Evolutionary conservation across 257 asterid genomes (phyloP), one percentile per base, ranked within the genome.

Genomic region (Ballota nigra): DNA sequence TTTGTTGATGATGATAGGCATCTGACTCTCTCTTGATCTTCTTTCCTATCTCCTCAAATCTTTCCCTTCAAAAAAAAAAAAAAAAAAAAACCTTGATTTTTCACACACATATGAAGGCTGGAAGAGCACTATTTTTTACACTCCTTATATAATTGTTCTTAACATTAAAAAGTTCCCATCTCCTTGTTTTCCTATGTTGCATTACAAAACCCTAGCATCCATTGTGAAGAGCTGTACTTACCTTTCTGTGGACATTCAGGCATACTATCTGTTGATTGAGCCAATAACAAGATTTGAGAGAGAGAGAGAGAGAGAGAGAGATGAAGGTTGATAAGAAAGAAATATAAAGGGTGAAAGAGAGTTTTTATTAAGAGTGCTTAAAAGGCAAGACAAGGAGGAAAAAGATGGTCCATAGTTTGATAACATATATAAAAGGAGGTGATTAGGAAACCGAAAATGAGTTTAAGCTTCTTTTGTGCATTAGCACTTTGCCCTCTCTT

Each of bases 211-310:
- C 56, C 57, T 41, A 11, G 68, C 10, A 34, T 4, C 15, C 20
- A 38, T 47, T 68, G 11, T 29, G 18, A n/a, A 61, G 20, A 33
- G 8, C 34, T 68, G 28, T 68, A 13, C 22, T 8, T 19, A 91
- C 97, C 96, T 91, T 82, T 89, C 89, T 83, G 87, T 83, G 84
- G 96, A 91, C 97, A 91, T 89, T 89, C 95, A 89, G 81, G 95
- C 96, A 89, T 91, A 79, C 88, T 86, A 75, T 83, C 78, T 71
- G 74, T 51, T 69, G 63, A 70, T 69, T 63, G 73, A 81, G 80
- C 81, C 74, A n/a, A n/a, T n/a, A n/a, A 73, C 49, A 75, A 62
- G 77, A 36, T 79, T 40, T 28, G 76, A 63, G 75, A 63, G 45
- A 47, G 56, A 47, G 72, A 47, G 78, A 66, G 63, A 60, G 63